These are phyloP conservation scores for Phytophthora sansomeana DNA, from an alignment of 352 stramenopile species.

Conservation along the genomic window DNA sequence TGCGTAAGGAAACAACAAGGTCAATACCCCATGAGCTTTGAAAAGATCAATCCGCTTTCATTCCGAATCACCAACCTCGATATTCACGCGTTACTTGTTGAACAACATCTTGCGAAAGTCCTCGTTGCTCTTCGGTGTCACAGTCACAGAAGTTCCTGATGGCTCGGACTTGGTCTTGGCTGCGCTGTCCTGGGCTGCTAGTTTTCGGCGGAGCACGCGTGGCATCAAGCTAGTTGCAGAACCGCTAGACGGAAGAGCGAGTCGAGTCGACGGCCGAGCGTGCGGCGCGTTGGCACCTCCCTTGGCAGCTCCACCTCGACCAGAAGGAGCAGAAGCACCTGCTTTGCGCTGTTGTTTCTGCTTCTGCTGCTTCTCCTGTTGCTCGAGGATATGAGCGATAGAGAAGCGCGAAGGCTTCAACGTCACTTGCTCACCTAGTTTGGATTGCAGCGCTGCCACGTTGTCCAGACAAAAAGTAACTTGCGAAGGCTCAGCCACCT, in stretches of 20 bases:
- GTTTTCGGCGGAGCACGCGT: conserved; percentile 50
- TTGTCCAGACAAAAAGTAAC: conserved; percentile 42
- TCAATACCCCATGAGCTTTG: conserved; percentile 20
- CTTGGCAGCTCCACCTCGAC: conserved; percentile 14
- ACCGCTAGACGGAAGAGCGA: conserved; percentile 28
- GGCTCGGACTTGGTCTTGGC: conserved; percentile 17
- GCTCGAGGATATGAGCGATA: conserved; percentile 64
- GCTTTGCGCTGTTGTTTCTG: conserved; percentile 40
- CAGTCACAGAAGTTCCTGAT: neutral
- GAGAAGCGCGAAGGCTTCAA: conserved; percentile 69
- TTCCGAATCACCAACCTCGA: conserved; percentile 27
- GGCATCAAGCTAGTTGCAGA: conserved; percentile 61
- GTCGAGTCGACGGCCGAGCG: conserved; percentile 35
- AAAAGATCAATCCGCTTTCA: conserved; percentile 7
- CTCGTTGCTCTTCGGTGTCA: conserved; percentile 69
- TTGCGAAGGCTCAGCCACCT: conserved; percentile 47
- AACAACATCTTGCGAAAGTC: conserved; percentile 77
- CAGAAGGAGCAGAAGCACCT: neutral
- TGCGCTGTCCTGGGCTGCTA: conserved; percentile 34
- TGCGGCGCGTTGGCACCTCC: conserved; percentile 22
- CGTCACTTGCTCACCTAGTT: conserved; percentile 59
- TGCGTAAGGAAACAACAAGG: conserved; percentile 11
- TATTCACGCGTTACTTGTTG: conserved; percentile 40
- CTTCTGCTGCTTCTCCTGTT: conserved; percentile 62
- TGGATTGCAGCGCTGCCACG: conserved; percentile 35